These are phyloP conservation scores for Epichloe scottii DNA, from an alignment of 2,329 filamentous ascomycete species.

Conservation along the genomic window DNA sequence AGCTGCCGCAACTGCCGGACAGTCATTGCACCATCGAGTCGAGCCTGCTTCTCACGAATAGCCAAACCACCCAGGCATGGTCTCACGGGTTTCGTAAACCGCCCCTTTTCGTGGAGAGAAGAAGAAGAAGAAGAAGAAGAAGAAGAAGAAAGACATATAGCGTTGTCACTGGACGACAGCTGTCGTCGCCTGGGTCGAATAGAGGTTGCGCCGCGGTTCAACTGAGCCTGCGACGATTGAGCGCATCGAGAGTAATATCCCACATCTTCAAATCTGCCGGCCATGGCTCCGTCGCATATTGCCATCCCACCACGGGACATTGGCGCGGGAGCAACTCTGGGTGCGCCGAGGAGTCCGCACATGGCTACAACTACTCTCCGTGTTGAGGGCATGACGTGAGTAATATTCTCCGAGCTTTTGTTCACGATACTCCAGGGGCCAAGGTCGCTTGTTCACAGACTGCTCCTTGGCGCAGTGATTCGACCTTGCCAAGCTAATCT, in stretches of 20 bases:
- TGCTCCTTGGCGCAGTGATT: neutral
- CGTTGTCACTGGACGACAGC: neutral
- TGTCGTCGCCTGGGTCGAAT: neutral
- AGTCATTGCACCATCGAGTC: constrained; percentile 5
- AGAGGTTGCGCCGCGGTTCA: neutral
- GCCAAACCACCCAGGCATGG: neutral
- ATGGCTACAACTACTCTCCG: constrained; percentile 86
- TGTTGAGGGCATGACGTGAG: constrained; percentile 76
- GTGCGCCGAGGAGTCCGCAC: constrained; percentile 33
- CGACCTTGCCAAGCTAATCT: neutral
- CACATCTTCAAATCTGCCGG: neutral
- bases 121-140: neutral
- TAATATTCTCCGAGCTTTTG: constrained; percentile 11
- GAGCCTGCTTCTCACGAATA: constrained; percentile 2
- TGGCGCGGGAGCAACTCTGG: constrained; percentile 11
- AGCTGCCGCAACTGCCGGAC: neutral
- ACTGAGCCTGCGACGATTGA: neutral
- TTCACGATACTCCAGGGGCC: constrained; percentile 18
- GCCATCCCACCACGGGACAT: constrained; percentile 31
- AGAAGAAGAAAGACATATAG: neutral
- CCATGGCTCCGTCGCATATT: constrained; percentile 40
- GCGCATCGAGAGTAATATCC: neutral
- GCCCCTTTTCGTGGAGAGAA: neutral
- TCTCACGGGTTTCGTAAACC: neutral
- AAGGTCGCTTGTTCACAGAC: constrained; percentile 15